Evolutionary conservation across 768 basidiomycete species (phyloP).

Genomic region (Hygrophorus russula): DNA sequence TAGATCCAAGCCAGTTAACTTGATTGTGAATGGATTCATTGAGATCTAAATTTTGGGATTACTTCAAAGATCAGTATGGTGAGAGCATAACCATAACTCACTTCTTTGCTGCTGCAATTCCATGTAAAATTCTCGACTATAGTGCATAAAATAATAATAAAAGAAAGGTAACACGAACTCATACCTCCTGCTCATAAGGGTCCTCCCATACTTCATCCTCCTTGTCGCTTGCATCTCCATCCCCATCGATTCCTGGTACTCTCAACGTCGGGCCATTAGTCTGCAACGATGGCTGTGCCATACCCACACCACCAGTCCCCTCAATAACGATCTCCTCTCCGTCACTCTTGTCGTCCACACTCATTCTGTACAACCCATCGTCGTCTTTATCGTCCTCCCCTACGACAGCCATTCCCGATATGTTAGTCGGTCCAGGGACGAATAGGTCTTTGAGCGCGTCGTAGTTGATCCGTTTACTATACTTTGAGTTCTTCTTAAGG

Average conservation of each 20-base stretch:
- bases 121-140: no score
- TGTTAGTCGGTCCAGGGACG: constrained; percentile 26
- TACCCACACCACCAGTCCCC: background rate
- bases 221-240: constrained; percentile 35
- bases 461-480: constrained; percentile 92
- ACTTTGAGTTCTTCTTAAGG: constrained; percentile 76
- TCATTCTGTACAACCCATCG: constrained; percentile 17
- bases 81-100: no score
- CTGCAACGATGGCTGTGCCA: background rate
- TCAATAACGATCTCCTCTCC: constrained; percentile 7
- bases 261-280: no score
- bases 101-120: no score
- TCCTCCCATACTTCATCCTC: constrained; percentile 40
- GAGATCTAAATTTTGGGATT: no score
- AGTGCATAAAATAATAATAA: no score
- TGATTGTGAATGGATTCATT: no score
- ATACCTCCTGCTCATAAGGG: constrained; percentile 70
- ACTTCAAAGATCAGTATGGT: no score
- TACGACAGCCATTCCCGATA: constrained; percentile 4
- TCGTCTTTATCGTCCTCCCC: constrained; percentile 21
- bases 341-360: constrained; percentile 12
- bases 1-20: no score
- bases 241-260: no score
- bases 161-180: no score
- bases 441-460: constrained; percentile 79